Evolutionary conservation across 345 rosid species (phyloP).

Genomic region (Corchorus olitorius): DNA sequence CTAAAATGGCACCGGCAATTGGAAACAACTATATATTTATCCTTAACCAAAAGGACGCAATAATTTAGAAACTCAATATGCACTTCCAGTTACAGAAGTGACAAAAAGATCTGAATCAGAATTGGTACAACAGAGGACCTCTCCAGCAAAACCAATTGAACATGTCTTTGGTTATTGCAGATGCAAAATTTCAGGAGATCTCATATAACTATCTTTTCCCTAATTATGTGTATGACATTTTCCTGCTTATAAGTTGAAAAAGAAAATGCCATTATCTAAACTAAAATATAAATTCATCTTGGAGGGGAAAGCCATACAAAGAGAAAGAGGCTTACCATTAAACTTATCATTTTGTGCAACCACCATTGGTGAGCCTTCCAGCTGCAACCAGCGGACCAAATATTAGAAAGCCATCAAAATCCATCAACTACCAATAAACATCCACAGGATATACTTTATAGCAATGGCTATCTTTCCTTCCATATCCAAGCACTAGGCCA

Average conservation of each 20-base stretch:
- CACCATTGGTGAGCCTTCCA: constrained; percentile 90
- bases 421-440: background rate
- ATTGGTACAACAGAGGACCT: background rate
- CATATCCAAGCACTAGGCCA: background rate
- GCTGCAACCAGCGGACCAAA: constrained; percentile 44
- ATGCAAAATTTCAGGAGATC: background rate
- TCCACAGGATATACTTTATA: background rate
- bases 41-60: background rate
- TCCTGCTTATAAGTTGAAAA: background rate
- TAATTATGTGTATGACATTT: background rate
- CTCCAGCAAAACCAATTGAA: background rate
- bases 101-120: background rate
- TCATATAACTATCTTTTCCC: background rate
- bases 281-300: background rate
- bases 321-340: constrained; percentile 57
- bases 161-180: background rate
- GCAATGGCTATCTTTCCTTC: background rate
- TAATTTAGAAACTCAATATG: background rate
- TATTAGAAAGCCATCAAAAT: constrained; percentile 5
- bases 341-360: constrained; percentile 93
- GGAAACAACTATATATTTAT: background rate
- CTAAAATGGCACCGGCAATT: background rate
- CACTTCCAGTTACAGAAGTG: background rate
- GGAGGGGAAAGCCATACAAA: background rate
- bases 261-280: background rate